phyloP scores from a whole-genome alignment of 1,284 basidiomycete species.

The Anthracocystis walkeri region DNA sequence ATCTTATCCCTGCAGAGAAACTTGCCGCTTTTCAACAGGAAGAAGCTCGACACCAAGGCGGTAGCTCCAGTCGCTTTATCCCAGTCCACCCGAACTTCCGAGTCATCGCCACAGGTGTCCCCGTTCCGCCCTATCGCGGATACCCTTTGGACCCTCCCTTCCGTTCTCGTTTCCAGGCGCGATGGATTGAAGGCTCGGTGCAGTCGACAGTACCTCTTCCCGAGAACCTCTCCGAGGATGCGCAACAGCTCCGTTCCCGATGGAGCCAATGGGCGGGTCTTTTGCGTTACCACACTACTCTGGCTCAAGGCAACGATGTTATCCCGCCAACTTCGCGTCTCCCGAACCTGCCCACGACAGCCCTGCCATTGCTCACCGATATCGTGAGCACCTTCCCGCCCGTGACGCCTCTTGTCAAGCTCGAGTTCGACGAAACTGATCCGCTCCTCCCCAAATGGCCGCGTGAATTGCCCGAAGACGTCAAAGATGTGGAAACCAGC shows the following conservation, averaged over 20 bases:
- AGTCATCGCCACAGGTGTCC: constrained; percentile 69
- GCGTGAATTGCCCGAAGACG: constrained; percentile 21
- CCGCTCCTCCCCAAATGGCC: constrained; percentile 44
- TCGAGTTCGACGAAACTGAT: constrained; percentile 35
- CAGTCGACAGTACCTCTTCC: constrained; percentile 41
- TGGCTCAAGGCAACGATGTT: constrained; percentile 57
- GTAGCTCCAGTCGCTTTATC: constrained; percentile 57
- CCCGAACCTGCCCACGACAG: constrained; percentile 64
- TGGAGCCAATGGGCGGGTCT: constrained; percentile 60
- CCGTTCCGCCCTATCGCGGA: constrained; percentile 69
- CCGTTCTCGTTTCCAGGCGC: constrained; percentile 70
- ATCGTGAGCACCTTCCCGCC: constrained; percentile 62
- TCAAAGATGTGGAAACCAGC: constrained; percentile 33
- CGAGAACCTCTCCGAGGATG: constrained; percentile 26
- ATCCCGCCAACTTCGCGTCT: constrained; percentile 62
- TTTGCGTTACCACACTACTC: constrained; percentile 56
- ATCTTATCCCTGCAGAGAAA: constrained; percentile 69
- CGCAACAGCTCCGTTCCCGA: constrained; percentile 50
- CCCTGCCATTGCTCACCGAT: constrained; percentile 60
- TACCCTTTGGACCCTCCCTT: constrained; percentile 71
- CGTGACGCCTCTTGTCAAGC: constrained; percentile 18
- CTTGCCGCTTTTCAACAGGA: constrained; percentile 51
- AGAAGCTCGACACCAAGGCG: constrained; percentile 24
- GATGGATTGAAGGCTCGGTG: constrained; percentile 67
- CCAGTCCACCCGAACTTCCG: constrained; percentile 69